These are phyloP conservation scores for Fraxinus sp. DNA, from an alignment of 305 asterid species.

Conservation along the genomic window DNA sequence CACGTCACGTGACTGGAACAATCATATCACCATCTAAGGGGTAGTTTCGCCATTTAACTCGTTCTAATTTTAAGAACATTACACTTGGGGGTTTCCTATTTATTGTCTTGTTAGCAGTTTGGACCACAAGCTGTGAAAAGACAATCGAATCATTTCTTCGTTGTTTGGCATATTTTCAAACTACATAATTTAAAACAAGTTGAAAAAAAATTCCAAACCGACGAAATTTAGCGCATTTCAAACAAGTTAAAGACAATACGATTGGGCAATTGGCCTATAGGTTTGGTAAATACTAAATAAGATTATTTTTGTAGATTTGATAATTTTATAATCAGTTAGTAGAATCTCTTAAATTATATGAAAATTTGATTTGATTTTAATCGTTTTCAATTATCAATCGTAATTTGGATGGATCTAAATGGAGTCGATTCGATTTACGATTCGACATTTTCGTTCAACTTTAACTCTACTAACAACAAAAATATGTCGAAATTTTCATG, in stretches of 20 bases:
- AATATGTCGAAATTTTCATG: not conserved
- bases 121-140: not conserved
- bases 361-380: not conserved
- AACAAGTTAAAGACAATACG: not conserved
- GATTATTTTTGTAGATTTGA: not conserved
- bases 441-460: not conserved
- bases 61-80: not conserved
- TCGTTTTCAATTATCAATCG: not conserved
- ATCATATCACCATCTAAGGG: not conserved
- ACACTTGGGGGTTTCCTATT: not conserved
- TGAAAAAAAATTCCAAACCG: not conserved
- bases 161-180: not conserved
- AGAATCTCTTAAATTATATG: not conserved
- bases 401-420: not conserved
- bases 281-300: not conserved
- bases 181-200: not conserved
- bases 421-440: no score
- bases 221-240: not conserved
- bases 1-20: not conserved
- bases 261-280: not conserved
- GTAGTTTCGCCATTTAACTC: not conserved
- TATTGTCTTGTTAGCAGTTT: not conserved
- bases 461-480: not conserved
- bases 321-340: not conserved
- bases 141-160: not conserved